Evolutionary conservation across 2,329 filamentous ascomycete species (phyloP).

Genomic region (Neophaeococcomyces aloes): DNA sequence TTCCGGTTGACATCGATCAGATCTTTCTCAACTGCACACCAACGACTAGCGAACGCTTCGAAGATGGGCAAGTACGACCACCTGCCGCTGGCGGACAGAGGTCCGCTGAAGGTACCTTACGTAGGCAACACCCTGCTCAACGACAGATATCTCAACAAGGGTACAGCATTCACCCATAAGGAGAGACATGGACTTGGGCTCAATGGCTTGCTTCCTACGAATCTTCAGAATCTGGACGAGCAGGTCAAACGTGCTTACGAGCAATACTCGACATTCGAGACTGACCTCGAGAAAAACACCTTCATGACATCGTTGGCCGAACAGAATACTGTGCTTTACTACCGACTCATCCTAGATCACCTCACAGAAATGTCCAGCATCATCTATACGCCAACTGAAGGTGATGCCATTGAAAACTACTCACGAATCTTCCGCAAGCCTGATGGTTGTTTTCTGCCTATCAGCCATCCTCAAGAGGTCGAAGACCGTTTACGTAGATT

Average conservation of each 20-base stretch:
- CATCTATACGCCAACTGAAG: conserved; percentile 83
- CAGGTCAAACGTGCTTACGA: conserved; percentile 69
- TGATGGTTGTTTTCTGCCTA: conserved; percentile 71
- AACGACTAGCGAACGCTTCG: background rate
- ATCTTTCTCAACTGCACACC: too few species aligned
- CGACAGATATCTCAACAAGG: conserved; percentile 68
- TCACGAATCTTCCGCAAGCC: conserved; percentile 66
- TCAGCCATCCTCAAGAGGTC: conserved; percentile 56
- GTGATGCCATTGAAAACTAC: conserved; percentile 73
- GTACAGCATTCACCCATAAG: conserved; percentile 60
- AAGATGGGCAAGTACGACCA: conserved; percentile 6
- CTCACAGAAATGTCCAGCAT: conserved; percentile 79
- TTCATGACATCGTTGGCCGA: conserved; percentile 77
- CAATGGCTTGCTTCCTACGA: conserved; percentile 59
- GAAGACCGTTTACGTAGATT: conserved; percentile 57
- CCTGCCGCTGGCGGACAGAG: conserved; percentile 1
- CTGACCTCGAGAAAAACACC: conserved; percentile 71
- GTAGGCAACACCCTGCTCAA: conserved; percentile 48
- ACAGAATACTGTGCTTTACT: conserved; percentile 78
- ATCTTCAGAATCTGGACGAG: conserved; percentile 63
- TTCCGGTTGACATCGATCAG: too few species aligned
- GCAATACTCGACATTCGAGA: conserved; percentile 56
- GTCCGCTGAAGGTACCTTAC: conserved; percentile 6
- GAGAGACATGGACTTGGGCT: conserved; percentile 63
- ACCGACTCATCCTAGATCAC: conserved; percentile 61